Percentiles rank a stretch among this genome's conserved stretches.
Conservation (phyloP, 257 asterid genomes). For the Solanum tacnaense region DNA sequence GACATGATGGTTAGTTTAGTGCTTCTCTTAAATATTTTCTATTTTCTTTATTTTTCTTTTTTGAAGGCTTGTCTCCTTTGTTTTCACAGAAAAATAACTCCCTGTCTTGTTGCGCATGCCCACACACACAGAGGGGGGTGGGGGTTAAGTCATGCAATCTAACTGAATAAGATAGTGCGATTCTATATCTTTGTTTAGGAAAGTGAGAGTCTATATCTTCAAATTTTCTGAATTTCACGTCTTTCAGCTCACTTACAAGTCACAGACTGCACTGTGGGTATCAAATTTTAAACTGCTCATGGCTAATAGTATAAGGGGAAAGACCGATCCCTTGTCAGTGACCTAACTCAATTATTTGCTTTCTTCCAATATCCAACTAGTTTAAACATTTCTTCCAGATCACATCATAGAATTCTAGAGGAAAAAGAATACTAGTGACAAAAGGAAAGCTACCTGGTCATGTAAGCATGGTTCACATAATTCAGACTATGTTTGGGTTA, state of each 20-base stretch:
- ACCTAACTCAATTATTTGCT: background rate
- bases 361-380: background rate
- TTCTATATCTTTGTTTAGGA: background rate
- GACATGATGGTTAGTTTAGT: conserved; percentile 84
- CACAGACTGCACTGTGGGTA: background rate
- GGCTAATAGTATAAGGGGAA: background rate
- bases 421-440: background rate
- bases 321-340: background rate
- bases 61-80: background rate
- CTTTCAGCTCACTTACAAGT: background rate
- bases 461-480: background rate
- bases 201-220: background rate
- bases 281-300: background rate
- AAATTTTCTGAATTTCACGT: background rate
- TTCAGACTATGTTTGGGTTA: background rate
- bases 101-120: background rate
- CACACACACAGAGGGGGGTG: background rate
- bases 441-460: background rate
- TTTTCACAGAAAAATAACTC: background rate
- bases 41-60: background rate
- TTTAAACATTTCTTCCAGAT: background rate
- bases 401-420: background rate
- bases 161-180: background rate
- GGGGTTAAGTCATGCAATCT: background rate
- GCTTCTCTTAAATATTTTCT: background rate